Evolutionary conservation across 2,329 filamentous ascomycete species (phyloP), one percentile per base, ranked within the genome.

Genomic region (Penicillium sp.): DNA sequence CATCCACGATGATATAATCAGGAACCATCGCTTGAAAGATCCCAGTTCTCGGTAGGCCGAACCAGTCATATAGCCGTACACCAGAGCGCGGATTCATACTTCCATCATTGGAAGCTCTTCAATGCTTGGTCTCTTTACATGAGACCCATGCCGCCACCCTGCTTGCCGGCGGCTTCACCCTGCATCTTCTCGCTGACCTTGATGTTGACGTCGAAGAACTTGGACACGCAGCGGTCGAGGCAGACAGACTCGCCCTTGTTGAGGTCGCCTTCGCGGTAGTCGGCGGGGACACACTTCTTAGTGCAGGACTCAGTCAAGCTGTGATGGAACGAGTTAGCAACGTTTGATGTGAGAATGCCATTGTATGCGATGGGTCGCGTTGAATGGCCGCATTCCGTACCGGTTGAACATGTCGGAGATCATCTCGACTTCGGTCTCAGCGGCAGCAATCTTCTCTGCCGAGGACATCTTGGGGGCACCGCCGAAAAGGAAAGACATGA

Each of bases 171-270:
- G 47, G 52, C 90, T 77, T 96, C 90, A 62, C 88, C 86, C 79
- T 97, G 92, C 86, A 97, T 92, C 79, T 95, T 91, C 79, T 97
- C 92, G 69, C 90, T 93, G 56, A 97, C 91, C 82, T 97, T 97
- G 82, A 96, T 87, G 76, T 96, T 96, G 70, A 96, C 92, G 68
- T 97, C 93, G 79, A 99, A 97, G 82, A 97, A 99, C 82, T 99
- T 99, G 72, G 90, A 85, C 55, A 95, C 90, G 79, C 95, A 99
- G 71, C 94, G 91, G 80, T 99, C 94, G 67, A 99, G 87, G 81
- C 95, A 99, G 67, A 99, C 94, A 66, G 89, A 92, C 79, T 99
- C 94, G 83, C 92, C 95, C 82, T 99, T 99, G 86, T 97, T 96
- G 70, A 99, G 87, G 68, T 99, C 93, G 75, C 85, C 86, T 81